Conservation (phyloP, 1,284 basidiomycete species). For the Apiotrichum domesticum region DNA sequence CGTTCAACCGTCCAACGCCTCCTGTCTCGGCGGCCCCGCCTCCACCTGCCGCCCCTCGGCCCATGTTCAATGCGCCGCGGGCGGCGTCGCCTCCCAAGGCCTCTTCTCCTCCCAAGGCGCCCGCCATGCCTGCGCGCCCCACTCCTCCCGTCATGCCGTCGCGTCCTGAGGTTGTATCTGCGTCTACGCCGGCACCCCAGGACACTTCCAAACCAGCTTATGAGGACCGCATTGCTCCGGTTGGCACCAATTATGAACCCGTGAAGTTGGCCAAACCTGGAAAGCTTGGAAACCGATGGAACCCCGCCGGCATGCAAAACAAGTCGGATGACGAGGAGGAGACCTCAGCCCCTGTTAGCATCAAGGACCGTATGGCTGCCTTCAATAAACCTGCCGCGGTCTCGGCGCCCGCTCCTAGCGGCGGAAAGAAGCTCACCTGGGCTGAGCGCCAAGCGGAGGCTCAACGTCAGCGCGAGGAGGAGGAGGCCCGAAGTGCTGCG, state of each 20-base stretch:
- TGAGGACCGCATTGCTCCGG: constrained; percentile 73
- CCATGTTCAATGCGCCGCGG: constrained; percentile 19
- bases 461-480: constrained; percentile 75
- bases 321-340: constrained; percentile 34
- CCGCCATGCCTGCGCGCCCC: constrained; percentile 17
- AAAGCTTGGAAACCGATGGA: constrained; percentile 77
- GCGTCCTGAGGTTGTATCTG: constrained; percentile 18
- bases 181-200: constrained; percentile 25
- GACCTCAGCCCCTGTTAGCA: constrained; percentile 22
- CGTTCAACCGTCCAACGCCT: constrained; percentile 7
- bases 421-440: constrained; percentile 75
- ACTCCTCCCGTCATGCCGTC: constrained; percentile 15
- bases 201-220: constrained; percentile 59
- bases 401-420: constrained; percentile 17
- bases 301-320: constrained; percentile 46
- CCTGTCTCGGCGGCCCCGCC: constrained; percentile 19
- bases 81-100: neutral
- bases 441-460: constrained; percentile 78
- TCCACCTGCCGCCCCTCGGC: constrained; percentile 50
- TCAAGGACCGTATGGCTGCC: constrained; percentile 41
- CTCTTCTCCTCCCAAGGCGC: constrained; percentile 19
- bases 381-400: constrained; percentile 22
- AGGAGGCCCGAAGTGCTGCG: constrained; percentile 65
- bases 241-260: constrained; percentile 76
- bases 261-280: constrained; percentile 70